Conservation (phyloP, 106 monocot species). For the Allium sativum region DNA sequence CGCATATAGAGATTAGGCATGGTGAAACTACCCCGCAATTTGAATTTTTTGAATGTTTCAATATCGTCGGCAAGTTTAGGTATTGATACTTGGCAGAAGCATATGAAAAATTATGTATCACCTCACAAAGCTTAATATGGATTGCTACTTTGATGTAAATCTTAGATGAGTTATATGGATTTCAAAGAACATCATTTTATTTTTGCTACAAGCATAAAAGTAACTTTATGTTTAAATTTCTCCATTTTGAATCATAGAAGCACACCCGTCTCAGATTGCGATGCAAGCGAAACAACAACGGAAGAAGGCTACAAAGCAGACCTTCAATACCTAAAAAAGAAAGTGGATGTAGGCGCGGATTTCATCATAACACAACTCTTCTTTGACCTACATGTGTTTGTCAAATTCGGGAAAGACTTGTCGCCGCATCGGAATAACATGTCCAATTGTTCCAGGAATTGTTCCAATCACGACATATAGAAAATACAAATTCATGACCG, state of each 20-base stretch:
- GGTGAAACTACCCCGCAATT: too few relatives aligned
- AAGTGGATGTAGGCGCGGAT: constrained; percentile 51
- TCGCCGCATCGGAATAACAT: constrained; percentile 32
- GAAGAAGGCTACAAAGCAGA: constrained; percentile 32
- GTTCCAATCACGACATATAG: constrained; percentile 39
- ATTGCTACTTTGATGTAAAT: too few relatives aligned
- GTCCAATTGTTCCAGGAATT: constrained; percentile 50
- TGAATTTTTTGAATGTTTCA: too few relatives aligned
- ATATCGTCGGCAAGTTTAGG: too few relatives aligned
- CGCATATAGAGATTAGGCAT: too few relatives aligned
- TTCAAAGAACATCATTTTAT: too few relatives aligned
- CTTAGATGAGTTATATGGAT: too few relatives aligned
- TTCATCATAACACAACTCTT: constrained; percentile 60
- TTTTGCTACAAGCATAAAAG: too few relatives aligned
- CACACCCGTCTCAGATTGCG: constrained; percentile 30
- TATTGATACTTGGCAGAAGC: too few relatives aligned
- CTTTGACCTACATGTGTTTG: constrained; percentile 37
- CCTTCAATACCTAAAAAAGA: constrained; percentile 35
- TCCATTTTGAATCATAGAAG: constrained; percentile 10
- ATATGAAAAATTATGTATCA: too few relatives aligned
- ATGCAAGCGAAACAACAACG: constrained; percentile 28
- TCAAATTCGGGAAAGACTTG: constrained; percentile 51
- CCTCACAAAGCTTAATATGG: too few relatives aligned
- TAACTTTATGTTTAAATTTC: background rate
- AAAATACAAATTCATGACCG: constrained; percentile 49